Base-by-base conservation (phyloP, 768 basidiomycete species). In the Termitomyces sp. region DNA sequence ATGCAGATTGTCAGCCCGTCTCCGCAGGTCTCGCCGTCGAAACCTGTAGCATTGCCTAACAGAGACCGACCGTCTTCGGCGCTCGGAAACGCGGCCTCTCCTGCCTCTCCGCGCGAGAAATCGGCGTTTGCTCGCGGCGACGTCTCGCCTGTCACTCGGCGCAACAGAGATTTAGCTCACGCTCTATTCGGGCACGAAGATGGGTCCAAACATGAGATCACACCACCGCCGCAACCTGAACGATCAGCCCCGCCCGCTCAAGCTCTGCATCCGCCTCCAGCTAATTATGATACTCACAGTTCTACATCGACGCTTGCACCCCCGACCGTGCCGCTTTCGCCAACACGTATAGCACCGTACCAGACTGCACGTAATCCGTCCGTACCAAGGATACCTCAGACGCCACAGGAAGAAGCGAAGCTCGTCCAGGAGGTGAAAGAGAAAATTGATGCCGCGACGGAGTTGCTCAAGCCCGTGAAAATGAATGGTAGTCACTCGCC, bases 121-220 rank as follows among this genome's bases (percentile, higher is more conserved):
- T 13, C 66, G 35, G 33, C 59, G 28, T 46, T 65, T 57, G 65
- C 69, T 43, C 66, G 73, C 41, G 70, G 74, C 57, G 74, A 77
- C 56, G 57, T 67, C 18, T 83, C 79, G 12, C 83, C 76, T 30
- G 82, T 79, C 38, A 80, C 84, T 46, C 84, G 85, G 58, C 80
- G 85, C 55, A 86, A 88, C 63, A 78, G 87, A 63, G 88, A 89
- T 67, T 79, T 93, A n/a, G 87, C 90, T 2, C 86, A 87, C 57
- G 86, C 85, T 18, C 73, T 93, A 44, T 91, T 93, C 64, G 89
- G 88, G 18, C 71, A 67, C 18, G 78, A 81, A 46, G 57, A 57
- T 40, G 16, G 30, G 10, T 32, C 50, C 20, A 52, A 54, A 26
- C 44, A 33, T 14, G 58, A 61, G 44, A 26, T 40, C 14, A 18